Conservation (phyloP, 495 filamentous ascomycete genomes). For the Aspergillus sparsus region DNA sequence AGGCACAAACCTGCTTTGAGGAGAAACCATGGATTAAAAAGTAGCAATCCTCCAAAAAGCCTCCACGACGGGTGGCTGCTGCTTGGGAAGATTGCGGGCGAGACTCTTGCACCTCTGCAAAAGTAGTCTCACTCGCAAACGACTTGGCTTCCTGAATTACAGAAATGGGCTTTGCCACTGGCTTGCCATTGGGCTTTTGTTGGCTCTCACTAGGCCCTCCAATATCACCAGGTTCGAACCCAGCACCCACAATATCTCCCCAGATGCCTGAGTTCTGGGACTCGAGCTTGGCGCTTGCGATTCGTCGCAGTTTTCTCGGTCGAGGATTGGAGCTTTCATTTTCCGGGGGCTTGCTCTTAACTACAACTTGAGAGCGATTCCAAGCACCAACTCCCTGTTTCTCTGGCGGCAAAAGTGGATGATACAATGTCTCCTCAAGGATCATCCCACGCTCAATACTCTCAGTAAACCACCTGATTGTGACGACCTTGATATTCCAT, state of each 20-base stretch:
- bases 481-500: constrained; percentile 78
- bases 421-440: constrained; percentile 79
- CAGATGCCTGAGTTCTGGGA: constrained; percentile 81
- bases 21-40: constrained; percentile 72
- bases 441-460: constrained; percentile 91
- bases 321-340: constrained; percentile 36
- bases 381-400: constrained; percentile 79
- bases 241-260: constrained; percentile 76
- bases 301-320: constrained; percentile 71
- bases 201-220: constrained; percentile 34
- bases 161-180: constrained; percentile 20
- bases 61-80: constrained; percentile 22
- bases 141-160: constrained; percentile 42
- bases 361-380: constrained; percentile 51
- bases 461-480: constrained; percentile 80
- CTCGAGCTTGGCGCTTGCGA: constrained; percentile 73
- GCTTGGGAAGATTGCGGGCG: constrained; percentile 23
- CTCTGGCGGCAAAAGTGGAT: constrained; percentile 65
- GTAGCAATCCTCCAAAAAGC: constrained; percentile 42
- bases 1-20: constrained; percentile 48
- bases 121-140: constrained; percentile 45
- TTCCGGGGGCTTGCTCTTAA: constrained; percentile 29
- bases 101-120: constrained; percentile 31
- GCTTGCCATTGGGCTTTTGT: constrained; percentile 37
- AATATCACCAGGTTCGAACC: constrained; percentile 34